Base-by-base conservation (phyloP, 2,329 filamentous ascomycete species). In the Leptographium radiaticola region DNA sequence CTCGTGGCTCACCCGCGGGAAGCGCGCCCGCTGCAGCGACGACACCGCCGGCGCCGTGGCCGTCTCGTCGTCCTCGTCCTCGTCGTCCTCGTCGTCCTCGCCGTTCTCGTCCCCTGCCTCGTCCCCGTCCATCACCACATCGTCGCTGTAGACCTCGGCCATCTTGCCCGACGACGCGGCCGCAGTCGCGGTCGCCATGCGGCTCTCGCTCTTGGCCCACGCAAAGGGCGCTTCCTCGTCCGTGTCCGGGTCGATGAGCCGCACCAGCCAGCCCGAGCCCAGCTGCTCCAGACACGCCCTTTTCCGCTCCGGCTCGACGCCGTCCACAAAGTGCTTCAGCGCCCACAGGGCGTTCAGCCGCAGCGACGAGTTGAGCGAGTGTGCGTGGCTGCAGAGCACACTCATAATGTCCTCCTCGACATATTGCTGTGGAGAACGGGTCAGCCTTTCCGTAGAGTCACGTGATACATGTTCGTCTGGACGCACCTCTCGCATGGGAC, bases 321-420 rank as follows among this genome's bases (percentile, higher is more conserved):
- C 83, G 58, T 86, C 78, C 3, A 95, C 84, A 50, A 96, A 77
- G 68, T 97, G 89, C 65, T 97, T 97, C 55, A 98, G 71, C 7
- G 89, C 89, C 91, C 93, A 98, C 2, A 98, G 70, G 25, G 90
- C 89, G 62, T 93, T 89, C 31, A 94, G 75, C 30, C 89, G 81
- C 52, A 97, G 73, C 48, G 83, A 80, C n/a, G 86, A 79, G 62
- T 91, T 87, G 48, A 79, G 76, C 0, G 87, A 93, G 65, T 87
- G 87, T 1, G 90, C 89, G 65, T 95, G 87, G 60, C 87, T 80
- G 63, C 89, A 95, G 1, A 97, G 73, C 0, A 86, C 79, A 57
- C 81, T 81, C 59, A 95, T 75, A 1, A 93, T 80, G 8, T 87
- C 87, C 6, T 79, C 79, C 49, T 86, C 81, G 8, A 86, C 76